phyloP scores from a whole-genome alignment of 805 yeast species.

The Pichia deserticola region DNA sequence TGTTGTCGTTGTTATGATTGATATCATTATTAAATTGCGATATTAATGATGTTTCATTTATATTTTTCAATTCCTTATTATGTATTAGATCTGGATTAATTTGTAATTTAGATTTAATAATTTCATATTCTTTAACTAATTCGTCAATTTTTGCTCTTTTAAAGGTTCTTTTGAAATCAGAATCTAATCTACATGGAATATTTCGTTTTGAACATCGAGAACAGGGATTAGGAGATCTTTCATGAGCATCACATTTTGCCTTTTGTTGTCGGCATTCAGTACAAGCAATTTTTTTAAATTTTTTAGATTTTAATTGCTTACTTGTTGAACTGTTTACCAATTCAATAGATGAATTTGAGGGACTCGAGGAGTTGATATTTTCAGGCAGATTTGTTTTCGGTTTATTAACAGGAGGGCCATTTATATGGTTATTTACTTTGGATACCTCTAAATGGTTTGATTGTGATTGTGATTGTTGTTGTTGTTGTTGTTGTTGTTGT shows the following conservation, averaged over 20 bases:
- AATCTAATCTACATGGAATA: slow-evolving; percentile 62
- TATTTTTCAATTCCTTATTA: neutral
- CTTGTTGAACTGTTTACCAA: too few species aligned
- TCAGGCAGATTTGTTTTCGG: too few species aligned
- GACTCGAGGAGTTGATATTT: too few species aligned
- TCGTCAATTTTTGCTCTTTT: slow-evolving; percentile 81
- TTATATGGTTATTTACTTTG: too few species aligned
- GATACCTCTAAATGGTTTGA: too few species aligned
- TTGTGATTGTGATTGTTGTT: too few species aligned
- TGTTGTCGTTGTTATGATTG: too few species aligned
- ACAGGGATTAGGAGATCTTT: slow-evolving; percentile 70
- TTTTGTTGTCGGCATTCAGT: slow-evolving; percentile 96
- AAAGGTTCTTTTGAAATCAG: slow-evolving; percentile 82
- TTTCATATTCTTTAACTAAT: slow-evolving; percentile 70
- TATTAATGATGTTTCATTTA: neutral
- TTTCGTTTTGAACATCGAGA: slow-evolving; percentile 70
- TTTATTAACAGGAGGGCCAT: too few species aligned
- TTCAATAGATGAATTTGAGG: neutral
- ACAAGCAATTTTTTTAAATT: slow-evolving; percentile 71
- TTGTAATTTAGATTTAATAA: slow-evolving; percentile 37
- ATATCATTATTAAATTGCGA: neutral
- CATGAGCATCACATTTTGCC: slow-evolving; percentile 81
- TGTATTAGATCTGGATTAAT: neutral
- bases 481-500: neutral
- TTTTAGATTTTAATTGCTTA: slow-evolving; percentile 3